These are phyloP conservation scores for Fusarium pininemorale DNA, from an alignment of 2,329 filamentous ascomycete species.

Conservation along the genomic window DNA sequence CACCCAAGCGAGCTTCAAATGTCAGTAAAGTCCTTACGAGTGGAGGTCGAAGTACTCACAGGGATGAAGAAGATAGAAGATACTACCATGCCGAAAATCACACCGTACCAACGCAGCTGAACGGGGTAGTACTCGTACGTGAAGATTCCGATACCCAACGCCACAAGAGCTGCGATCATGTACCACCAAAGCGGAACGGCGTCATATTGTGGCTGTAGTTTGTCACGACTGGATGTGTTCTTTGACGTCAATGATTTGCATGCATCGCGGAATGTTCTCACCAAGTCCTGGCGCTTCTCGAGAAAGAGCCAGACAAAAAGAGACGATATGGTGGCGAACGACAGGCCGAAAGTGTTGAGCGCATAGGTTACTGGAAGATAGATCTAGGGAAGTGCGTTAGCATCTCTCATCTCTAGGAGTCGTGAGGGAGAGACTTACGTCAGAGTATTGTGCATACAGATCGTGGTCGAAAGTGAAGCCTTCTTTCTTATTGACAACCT, in stretches of 20 bases:
- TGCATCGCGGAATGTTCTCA: constrained; percentile 2
- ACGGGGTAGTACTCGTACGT: constrained; percentile 45
- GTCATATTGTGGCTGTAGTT: constrained; percentile 26
- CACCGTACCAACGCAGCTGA: constrained; percentile 47
- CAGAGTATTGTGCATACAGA: constrained; percentile 60
- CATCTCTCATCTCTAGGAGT: rapidly evolving
- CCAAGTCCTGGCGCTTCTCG: constrained; percentile 43
- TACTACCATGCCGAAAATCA: constrained; percentile 40
- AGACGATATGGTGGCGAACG: constrained; percentile 60
- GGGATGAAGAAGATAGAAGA: constrained; percentile 45
- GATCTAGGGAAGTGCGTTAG: constrained; percentile 26
- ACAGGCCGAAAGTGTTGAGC: constrained; percentile 61
- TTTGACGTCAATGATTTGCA: not conserved
- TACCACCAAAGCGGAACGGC: constrained; percentile 44
- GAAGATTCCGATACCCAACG: constrained; percentile 43
- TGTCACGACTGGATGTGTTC: not conserved
- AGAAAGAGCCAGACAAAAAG: constrained; percentile 46
- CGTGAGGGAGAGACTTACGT: constrained; percentile 42
- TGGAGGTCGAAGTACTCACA: constrained; percentile 3
- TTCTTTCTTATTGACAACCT: constrained; percentile 56
- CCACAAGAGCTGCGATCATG: constrained; percentile 13
- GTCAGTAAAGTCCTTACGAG: not conserved
- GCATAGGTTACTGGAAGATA: constrained; percentile 57
- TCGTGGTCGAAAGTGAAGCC: constrained; percentile 56
- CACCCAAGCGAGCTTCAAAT: constrained; percentile 42